A percentile compares a stretch with the other conserved stretches of the same genome.
Conservation (phyloP, 306 rosid genomes). For the Trifolium repens region DNA sequence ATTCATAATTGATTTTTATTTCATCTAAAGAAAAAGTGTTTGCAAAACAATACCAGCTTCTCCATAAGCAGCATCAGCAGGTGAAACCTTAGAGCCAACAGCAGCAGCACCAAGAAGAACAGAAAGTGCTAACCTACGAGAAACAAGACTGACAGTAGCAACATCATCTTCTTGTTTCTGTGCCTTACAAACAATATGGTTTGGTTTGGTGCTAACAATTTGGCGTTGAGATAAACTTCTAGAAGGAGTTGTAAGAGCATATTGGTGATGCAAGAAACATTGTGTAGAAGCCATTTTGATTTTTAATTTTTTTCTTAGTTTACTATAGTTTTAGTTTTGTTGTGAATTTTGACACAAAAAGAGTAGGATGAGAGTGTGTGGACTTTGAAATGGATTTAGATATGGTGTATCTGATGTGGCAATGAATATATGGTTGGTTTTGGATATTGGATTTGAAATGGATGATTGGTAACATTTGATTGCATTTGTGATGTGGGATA, state of each 20-base stretch:
- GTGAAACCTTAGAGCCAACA: conserved; percentile 80
- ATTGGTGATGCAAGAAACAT: conserved; percentile 81
- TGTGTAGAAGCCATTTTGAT: conserved; percentile 78
- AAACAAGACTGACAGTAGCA: conserved; percentile 46
- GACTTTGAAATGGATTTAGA: conserved; percentile 37
- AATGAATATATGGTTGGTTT: conserved; percentile 37
- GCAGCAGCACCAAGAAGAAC: conserved; percentile 88
- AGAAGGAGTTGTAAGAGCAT: conserved; percentile 64
- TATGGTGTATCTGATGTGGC: conserved; percentile 34
- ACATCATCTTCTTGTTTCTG: conserved; percentile 75
- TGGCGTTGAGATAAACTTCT: conserved; percentile 66
- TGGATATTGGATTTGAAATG: conserved; percentile 45
- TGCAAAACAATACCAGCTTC: conserved; percentile 68
- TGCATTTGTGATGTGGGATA: conserved; percentile 56
- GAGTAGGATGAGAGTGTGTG: conserved; percentile 10
- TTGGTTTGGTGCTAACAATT: conserved; percentile 50
- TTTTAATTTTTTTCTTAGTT: not conserved
- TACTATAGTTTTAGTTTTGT: not conserved
- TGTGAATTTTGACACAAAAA: conserved; percentile 26
- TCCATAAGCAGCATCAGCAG: conserved; percentile 96
- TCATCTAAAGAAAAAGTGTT: not conserved
- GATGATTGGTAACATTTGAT: conserved; percentile 47
- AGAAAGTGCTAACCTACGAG: conserved; percentile 89
- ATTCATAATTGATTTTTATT: too few species aligned
- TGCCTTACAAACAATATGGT: conserved; percentile 69